phyloP scores from a whole-genome alignment of 768 basidiomycete species.

The Lanmaoa rubissima region DNA sequence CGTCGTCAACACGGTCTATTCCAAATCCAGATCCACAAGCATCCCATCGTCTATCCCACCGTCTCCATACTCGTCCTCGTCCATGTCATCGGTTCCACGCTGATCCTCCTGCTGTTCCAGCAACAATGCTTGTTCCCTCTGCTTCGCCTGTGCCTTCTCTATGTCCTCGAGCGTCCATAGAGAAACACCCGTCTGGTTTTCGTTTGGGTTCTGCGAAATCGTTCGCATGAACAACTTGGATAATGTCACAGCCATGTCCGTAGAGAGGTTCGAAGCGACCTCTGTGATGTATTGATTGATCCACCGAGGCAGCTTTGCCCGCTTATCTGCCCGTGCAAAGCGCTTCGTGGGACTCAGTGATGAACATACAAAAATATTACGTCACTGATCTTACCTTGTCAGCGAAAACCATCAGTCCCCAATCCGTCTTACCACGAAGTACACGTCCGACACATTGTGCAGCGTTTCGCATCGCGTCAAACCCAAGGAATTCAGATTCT shows the following conservation, averaged over 20 bases:
- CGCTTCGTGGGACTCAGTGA: conserved; percentile 48
- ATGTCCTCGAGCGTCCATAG: conserved; percentile 95
- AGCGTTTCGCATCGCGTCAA: conserved; percentile 99
- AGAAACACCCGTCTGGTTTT: conserved; percentile 91
- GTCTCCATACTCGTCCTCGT: conserved; percentile 62
- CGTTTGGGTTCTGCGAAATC: conserved; percentile 98
- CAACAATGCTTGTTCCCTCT: conserved; percentile 60
- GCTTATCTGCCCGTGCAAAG: conserved; percentile 89
- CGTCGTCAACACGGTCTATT: not conserved
- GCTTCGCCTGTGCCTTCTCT: conserved; percentile 79
- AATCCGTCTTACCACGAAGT: conserved; percentile 97
- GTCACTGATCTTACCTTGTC: conserved; percentile 71
- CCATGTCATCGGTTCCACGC: conserved; percentile 27
- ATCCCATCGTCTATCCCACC: conserved; percentile 65
- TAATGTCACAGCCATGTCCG: conserved; percentile 93
- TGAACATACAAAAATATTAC: not conserved
- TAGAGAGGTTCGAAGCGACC: conserved; percentile 93
- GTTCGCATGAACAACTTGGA: conserved; percentile 96
- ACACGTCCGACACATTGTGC: conserved; percentile 99
- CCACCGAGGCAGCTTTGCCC: conserved; percentile 96
- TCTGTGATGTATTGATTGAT: conserved; percentile 99
- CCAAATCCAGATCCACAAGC: conserved; percentile 55
- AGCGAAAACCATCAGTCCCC: conserved; percentile 99
- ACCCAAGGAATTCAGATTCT: conserved; percentile 97
- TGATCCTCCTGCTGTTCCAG: conserved; percentile 34